These are phyloP conservation scores for Acanthamoeba healyi DNA, from an alignment of 208 protist genomes.

Conservation along the genomic window DNA sequence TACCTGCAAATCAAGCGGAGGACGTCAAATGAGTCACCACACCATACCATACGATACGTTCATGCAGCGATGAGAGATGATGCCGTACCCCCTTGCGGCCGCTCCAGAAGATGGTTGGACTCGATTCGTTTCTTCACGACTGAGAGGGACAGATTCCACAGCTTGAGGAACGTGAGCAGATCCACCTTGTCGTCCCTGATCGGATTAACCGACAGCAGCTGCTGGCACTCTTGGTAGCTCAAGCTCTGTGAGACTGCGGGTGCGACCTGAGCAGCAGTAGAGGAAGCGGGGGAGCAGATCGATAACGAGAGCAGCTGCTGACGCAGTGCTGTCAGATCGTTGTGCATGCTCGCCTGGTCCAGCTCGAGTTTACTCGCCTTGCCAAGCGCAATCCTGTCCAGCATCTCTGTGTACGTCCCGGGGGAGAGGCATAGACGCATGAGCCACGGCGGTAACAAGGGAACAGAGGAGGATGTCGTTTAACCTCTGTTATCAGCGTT, in stretches of 20 bases:
- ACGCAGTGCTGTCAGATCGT: constrained; percentile 5
- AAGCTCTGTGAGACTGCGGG: not conserved
- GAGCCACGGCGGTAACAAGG: not conserved
- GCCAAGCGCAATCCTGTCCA: not conserved
- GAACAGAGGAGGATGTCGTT: not conserved
- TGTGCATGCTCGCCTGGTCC: not conserved
- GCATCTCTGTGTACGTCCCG: no score
- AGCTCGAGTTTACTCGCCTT: not conserved
- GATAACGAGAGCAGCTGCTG: constrained; percentile 39
- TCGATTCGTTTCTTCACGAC: constrained; percentile 4
- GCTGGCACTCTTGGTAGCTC: constrained; percentile 40
- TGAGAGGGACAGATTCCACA: constrained; percentile 15
- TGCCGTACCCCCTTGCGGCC: not conserved
- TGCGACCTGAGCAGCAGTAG: not conserved
- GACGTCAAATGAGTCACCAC: not conserved
- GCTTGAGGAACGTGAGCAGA: not conserved
- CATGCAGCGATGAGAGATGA: not conserved
- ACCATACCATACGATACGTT: no score
- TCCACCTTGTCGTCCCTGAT: constrained; percentile 37
- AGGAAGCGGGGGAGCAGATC: not conserved
- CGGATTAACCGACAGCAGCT: constrained; percentile 20
- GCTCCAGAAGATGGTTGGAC: not conserved
- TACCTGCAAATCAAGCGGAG: not conserved
- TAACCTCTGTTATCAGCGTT: constrained; percentile 48
- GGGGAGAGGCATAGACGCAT: no score